These are phyloP conservation scores for Lonicera japonica DNA, from an alignment of 129 eudicot species.

Conservation along the genomic window DNA sequence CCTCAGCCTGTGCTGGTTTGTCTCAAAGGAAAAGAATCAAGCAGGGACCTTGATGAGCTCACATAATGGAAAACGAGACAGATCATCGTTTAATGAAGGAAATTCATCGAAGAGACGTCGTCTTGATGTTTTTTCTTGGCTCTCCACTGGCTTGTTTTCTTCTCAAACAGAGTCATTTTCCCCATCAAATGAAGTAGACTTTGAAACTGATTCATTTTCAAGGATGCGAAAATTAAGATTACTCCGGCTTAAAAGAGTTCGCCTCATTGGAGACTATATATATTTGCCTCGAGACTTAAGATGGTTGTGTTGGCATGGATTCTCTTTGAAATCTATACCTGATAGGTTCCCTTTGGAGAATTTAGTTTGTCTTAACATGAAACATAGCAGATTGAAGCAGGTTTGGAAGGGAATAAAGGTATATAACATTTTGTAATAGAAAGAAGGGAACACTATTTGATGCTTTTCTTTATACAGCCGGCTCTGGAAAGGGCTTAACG, in stretches of 20 bases:
- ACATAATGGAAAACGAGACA: not conserved
- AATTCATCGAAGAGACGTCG: not conserved
- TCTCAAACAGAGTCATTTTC: not conserved
- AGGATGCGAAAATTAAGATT: not conserved
- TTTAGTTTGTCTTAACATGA: not conserved
- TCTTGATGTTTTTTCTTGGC: not conserved
- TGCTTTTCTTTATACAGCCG: not conserved
- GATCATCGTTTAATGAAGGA: not conserved
- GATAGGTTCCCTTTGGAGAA: not conserved
- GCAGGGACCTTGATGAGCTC: not conserved
- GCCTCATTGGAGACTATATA: not conserved
- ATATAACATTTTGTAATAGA: not conserved
- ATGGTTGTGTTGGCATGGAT: constrained; percentile 7
- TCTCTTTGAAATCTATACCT: not conserved
- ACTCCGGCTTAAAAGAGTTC: not conserved
- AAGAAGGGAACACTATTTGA: not conserved
- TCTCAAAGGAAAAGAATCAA: too few species aligned
- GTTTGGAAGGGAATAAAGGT: constrained; percentile 6
- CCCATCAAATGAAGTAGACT: not conserved
- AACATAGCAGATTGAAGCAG: not conserved
- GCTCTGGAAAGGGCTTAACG: not conserved
- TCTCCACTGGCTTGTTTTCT: not conserved
- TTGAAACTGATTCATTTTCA: constrained; percentile 1
- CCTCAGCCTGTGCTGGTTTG: not conserved
- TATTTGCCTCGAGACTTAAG: not conserved